Conservation (phyloP, 257 asterid genomes). For the Salvia splendens region DNA sequence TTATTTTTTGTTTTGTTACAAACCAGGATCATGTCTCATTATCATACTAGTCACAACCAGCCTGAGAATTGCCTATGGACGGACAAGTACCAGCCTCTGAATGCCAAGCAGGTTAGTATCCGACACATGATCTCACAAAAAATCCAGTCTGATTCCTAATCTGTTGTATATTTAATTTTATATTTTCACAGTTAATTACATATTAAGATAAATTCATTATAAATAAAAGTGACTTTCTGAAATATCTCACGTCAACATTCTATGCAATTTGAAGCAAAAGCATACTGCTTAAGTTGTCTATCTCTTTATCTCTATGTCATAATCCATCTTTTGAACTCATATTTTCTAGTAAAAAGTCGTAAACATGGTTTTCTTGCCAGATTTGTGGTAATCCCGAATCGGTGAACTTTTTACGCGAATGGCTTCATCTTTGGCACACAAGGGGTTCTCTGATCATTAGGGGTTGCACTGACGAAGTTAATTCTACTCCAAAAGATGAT, state of each 20-base stretch:
- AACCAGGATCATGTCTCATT: constrained; percentile 55
- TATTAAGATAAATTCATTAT: background rate
- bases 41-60: constrained; percentile 45
- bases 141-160: constrained; percentile 2
- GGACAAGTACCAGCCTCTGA: constrained; percentile 82
- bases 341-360: constrained; percentile 16
- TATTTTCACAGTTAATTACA: background rate
- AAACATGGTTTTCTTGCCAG: constrained; percentile 46
- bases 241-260: background rate
- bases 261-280: constrained; percentile 10
- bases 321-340: constrained; percentile 6
- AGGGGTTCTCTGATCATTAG: constrained; percentile 49
- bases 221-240: background rate
- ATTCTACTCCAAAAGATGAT: constrained; percentile 36
- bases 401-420: constrained; percentile 69
- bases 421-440: constrained; percentile 88
- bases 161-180: constrained; percentile 10
- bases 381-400: constrained; percentile 85
- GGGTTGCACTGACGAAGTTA: constrained; percentile 41
- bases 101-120: constrained; percentile 68
- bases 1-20: constrained; percentile 1
- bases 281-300: constrained; percentile 9
- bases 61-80: constrained; percentile 81
- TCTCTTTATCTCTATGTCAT: background rate
- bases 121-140: constrained; percentile 16